Percentiles rank a stretch among this genome's conserved stretches.
Conservation (phyloP, 2,329 filamentous ascomycete genomes). For the Trichophyton mentagrophytes region DNA sequence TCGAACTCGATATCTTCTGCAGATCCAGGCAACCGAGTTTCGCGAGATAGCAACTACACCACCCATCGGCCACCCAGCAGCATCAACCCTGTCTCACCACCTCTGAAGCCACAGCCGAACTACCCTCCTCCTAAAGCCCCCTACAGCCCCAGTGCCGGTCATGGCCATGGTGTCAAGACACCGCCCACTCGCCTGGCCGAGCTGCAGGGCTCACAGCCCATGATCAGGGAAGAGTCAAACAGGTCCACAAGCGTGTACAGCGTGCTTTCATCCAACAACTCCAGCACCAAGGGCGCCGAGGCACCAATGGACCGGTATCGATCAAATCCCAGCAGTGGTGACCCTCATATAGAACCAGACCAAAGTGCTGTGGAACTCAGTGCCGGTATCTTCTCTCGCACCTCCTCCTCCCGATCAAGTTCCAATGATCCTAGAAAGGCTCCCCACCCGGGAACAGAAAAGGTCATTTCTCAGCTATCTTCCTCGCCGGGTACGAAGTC, state of each 20-base stretch:
- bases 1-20: background rate
- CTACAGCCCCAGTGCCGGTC: background rate
- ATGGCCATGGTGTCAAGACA: background rate
- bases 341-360: background rate
- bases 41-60: background rate
- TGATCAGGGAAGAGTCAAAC: background rate
- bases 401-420: background rate
- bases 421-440: background rate
- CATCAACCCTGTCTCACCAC: background rate
- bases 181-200: background rate
- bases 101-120: background rate
- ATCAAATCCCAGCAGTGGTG: background rate
- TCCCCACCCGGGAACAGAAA: background rate
- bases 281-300: background rate
- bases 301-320: background rate
- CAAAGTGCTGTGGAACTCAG: background rate
- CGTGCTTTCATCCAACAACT: conserved; percentile 1
- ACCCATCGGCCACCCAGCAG: background rate
- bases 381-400: background rate
- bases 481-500: background rate
- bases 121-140: background rate
- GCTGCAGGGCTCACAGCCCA: background rate
- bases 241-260: background rate
- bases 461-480: background rate
- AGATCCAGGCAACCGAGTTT: background rate